These are phyloP conservation scores for Crithidia brevicula DNA, from an alignment of 208 protist species.

Conservation along the genomic window DNA sequence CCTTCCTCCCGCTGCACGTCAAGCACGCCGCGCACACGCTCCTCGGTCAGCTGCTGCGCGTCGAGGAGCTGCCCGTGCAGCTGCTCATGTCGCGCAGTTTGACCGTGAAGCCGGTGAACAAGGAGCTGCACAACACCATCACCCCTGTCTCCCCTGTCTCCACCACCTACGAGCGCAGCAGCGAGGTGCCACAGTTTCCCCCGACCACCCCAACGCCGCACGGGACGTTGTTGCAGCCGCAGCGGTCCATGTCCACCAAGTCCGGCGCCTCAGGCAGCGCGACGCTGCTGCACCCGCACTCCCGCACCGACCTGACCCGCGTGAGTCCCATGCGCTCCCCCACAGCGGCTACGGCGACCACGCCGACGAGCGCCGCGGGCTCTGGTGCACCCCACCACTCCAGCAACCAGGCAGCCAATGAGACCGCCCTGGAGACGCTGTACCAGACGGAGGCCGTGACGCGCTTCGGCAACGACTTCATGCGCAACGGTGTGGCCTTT, in stretches of 20 bases:
- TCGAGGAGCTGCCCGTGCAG: conserved; percentile 56
- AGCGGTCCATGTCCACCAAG: conserved; percentile 3
- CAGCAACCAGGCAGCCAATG: conserved; percentile 2
- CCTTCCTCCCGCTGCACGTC: conserved; percentile 57
- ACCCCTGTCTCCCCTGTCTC: neutral
- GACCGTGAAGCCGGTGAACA: conserved; percentile 32
- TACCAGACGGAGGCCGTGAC: conserved; percentile 57
- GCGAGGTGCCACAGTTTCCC: conserved; percentile 10
- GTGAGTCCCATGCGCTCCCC: conserved; percentile 2
- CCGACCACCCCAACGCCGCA: conserved; percentile 2
- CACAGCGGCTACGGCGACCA: neutral
- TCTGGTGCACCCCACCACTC: conserved; percentile 7
- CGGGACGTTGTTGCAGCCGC: conserved; percentile 25
- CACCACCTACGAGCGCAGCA: conserved; percentile 25
- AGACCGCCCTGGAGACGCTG: conserved; percentile 49
- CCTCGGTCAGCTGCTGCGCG: conserved; percentile 55
- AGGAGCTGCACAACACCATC: conserved; percentile 21
- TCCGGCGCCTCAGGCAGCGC: neutral
- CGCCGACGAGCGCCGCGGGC: neutral
- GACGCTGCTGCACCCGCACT: conserved; percentile 23
- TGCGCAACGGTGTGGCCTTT: conserved; percentile 85
- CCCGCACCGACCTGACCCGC: neutral
- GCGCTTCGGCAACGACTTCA: conserved; percentile 83
- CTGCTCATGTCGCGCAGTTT: conserved; percentile 47
- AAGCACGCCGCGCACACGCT: conserved; percentile 53